A percentile compares a stretch with the other conserved stretches of the same genome.
phyloP scores from a whole-genome alignment of 345 rosid genomes.

The Eucalyptus melliodora region DNA sequence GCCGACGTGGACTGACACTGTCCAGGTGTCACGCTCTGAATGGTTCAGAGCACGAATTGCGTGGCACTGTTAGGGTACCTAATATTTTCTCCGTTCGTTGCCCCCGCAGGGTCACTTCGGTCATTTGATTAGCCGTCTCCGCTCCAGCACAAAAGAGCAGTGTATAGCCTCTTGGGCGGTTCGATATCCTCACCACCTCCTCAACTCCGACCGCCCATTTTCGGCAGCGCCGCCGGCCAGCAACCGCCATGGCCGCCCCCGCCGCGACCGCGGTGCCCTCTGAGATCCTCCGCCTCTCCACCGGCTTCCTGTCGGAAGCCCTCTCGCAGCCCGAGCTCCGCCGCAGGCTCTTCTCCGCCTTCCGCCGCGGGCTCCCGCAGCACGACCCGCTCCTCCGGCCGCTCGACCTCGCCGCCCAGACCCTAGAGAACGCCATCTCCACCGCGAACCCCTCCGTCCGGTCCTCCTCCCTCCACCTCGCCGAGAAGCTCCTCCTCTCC shows the following conservation, averaged over 20 bases:
- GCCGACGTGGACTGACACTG: too few species aligned
- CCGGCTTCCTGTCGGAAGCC: constrained; percentile 19
- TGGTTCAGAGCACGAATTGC: too few species aligned
- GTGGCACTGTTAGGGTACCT: too few species aligned
- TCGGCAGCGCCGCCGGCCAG: not conserved
- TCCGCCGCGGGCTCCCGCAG: constrained; percentile 7
- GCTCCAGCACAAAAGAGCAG: not conserved
- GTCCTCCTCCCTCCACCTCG: constrained; percentile 34
- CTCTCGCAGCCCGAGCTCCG: constrained; percentile 34
- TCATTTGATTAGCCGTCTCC: not conserved
- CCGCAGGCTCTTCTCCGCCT: constrained; percentile 15
- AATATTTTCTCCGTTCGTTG: too few species aligned
- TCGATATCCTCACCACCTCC: not conserved
- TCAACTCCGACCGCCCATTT: not conserved
- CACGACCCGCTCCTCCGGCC: constrained; percentile 12
- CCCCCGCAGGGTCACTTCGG: not conserved
- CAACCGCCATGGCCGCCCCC: not conserved
- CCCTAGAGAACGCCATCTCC: constrained; percentile 34
- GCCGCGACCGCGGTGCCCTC: constrained; percentile 2
- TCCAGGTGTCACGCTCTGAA: too few species aligned
- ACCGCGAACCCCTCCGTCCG: constrained; percentile 1
- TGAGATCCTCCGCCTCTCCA: constrained; percentile 26
- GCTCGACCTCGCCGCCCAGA: constrained; percentile 21
- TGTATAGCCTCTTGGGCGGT: not conserved
- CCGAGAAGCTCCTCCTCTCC: constrained; percentile 36